Base-by-base conservation (phyloP, 345 rosid genomes). In the Trapa bicornis region DNA sequence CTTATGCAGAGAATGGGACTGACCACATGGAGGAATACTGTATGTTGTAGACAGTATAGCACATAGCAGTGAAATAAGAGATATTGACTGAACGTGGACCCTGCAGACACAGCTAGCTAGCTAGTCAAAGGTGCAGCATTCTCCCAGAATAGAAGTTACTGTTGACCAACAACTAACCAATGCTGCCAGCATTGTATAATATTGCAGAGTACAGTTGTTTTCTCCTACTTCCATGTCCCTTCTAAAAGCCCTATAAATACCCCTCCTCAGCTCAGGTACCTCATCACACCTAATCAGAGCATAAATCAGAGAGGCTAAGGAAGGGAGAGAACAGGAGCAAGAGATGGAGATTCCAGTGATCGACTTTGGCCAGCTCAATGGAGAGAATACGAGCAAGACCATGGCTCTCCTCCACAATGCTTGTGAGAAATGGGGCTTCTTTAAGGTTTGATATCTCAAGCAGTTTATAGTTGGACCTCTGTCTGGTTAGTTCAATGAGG, bases 351-450 rank as follows among this genome's bases (percentile, higher is more conserved):
- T 87, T 68, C 94, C 90, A 13, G 68, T 80, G 42, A 85, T 87
- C 43, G 83, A 89, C 82, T 80, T 92, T 37, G 74, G 79, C 61
- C 83, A 87, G 52, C 77, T 89, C 38, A 76, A 81, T 64, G 92
- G 96, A 12, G 86, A 85, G 68, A 83, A 80, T 61, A 83, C 80
- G 76, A 73, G 75, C 84, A 75, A 82, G 67, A 82, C 84, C 16
- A 80, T 87, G 94, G 81, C 87, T 16, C 75, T 72, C 71, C 92
- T 92, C 70, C 85, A 87, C 39, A 81, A 89, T 71, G 98, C 96
- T 68, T 89, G 96, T 68, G 88, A 85, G 80, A 82, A 89, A 72
- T 87, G 90, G 92, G 96, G 98, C 35, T 89, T 80, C 82, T 84
- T 89, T 75, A 84, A 81, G 98, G 98, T 91, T 32, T 10, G 61